These are phyloP conservation scores for Ramichloridium luteum DNA, from an alignment of 2,329 filamentous ascomycete species.

Conservation along the genomic window DNA sequence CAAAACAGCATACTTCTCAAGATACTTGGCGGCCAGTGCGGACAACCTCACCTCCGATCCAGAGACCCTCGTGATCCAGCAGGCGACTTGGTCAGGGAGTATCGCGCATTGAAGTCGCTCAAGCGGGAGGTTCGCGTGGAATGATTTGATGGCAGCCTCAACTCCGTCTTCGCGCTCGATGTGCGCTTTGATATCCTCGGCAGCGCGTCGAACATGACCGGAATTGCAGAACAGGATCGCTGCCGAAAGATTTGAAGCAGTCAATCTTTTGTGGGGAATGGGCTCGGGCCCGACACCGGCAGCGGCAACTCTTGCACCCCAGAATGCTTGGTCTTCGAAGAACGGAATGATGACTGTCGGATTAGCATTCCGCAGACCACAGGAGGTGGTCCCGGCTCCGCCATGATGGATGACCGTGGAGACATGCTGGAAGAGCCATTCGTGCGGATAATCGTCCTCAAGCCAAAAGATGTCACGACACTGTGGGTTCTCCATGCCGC, in stretches of 20 bases:
- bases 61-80: too few relatives aligned
- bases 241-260: conserved; percentile 28
- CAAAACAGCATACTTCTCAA: too few relatives aligned
- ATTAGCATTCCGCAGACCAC: conserved; percentile 35
- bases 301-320: conserved; percentile 35
- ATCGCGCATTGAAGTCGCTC: too few relatives aligned
- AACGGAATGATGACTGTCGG: conserved; percentile 45
- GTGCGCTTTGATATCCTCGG: too few relatives aligned
- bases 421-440: conserved; percentile 45
- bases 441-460: conserved; percentile 42
- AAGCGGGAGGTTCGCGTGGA: too few relatives aligned
- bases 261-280: conserved; percentile 60
- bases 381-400: conserved; percentile 45
- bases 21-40: too few relatives aligned
- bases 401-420: conserved; percentile 44
- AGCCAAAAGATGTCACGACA: conserved; percentile 31
- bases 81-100: too few relatives aligned
- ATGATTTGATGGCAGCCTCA: too few relatives aligned
- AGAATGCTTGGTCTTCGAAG: conserved; percentile 44
- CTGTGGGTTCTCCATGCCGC: conserved; percentile 26
- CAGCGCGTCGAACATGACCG: too few relatives aligned
- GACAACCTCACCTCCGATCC: too few relatives aligned
- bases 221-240: conserved; percentile 33
- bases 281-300: conserved; percentile 53
- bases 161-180: too few relatives aligned